Conservation (phyloP, 345 rosid species). For the Rhodomyrtus tomentosa region DNA sequence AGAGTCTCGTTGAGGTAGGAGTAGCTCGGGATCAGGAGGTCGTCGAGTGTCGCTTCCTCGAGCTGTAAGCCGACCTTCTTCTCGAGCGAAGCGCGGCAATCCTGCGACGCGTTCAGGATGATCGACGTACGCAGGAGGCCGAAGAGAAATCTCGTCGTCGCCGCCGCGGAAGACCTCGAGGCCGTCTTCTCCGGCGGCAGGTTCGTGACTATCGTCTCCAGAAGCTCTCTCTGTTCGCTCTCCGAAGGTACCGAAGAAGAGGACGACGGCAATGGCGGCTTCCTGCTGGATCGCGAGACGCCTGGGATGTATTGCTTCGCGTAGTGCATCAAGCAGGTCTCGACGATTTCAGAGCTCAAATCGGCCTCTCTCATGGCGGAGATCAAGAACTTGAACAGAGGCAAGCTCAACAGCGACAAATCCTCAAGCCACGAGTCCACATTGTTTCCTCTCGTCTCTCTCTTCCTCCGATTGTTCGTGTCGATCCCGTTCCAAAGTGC, state of each 20-base stretch:
- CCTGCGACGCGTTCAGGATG: conserved; percentile 67
- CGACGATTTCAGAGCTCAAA: conserved; percentile 49
- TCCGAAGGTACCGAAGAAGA: conserved; percentile 35
- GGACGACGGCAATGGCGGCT: conserved; percentile 34
- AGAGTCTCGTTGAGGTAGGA: conserved; percentile 87
- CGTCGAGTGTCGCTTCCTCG: conserved; percentile 80
- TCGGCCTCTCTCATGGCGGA: conserved; percentile 44
- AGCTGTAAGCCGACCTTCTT: conserved; percentile 77
- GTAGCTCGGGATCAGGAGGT: conserved; percentile 86
- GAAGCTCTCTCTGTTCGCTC: conserved; percentile 63
- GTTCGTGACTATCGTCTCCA: conserved; percentile 52
- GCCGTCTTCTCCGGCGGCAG: conserved; percentile 44
- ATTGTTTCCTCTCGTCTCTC: conserved; percentile 12
- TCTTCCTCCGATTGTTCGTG: conserved; percentile 24
- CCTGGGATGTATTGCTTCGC: conserved; percentile 84
- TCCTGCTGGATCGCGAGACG: conserved; percentile 53
- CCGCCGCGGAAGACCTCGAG: conserved; percentile 31
- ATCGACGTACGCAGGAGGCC: conserved; percentile 69
- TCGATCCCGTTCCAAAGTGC: conserved; percentile 50
- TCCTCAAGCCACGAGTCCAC: conserved; percentile 68
- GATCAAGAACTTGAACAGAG: conserved; percentile 49
- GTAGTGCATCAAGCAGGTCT: conserved; percentile 71
- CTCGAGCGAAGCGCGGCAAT: conserved; percentile 51
- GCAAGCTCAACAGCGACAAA: conserved; percentile 40
- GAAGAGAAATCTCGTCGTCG: conserved; percentile 49